phyloP scores from a whole-genome alignment of 805 yeast species.

The Lipomyces orientalis region DNA sequence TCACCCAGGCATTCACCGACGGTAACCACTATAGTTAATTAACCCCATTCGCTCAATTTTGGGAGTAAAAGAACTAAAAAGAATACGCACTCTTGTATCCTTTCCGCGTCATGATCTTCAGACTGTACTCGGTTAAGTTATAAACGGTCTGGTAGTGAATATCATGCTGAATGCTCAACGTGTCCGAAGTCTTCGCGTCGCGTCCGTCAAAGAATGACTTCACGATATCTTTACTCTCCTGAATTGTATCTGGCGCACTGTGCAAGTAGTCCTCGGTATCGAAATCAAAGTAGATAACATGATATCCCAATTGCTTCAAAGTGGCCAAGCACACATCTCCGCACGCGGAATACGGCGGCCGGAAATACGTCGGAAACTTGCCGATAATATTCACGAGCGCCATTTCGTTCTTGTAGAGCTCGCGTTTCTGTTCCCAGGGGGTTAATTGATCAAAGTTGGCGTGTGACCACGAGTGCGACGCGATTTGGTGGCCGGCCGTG shows the following conservation, averaged over 20 bases:
- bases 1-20: constrained; percentile 34
- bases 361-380: constrained; percentile 27
- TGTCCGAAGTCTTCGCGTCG: constrained; percentile 6
- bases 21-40: constrained; percentile 18
- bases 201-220: constrained; percentile 5
- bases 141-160: constrained; percentile 31
- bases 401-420: constrained; percentile 30
- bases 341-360: constrained; percentile 31
- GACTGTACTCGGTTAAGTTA: constrained; percentile 23
- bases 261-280: constrained; percentile 32
- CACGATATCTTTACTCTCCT: constrained; percentile 24
- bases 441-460: constrained; percentile 14
- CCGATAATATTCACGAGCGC: constrained; percentile 30
- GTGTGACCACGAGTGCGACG: constrained; percentile 35
- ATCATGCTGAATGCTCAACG: constrained; percentile 25
- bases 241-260: constrained; percentile 11
- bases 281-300: constrained; percentile 27
- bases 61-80: constrained; percentile 3
- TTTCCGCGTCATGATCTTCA: constrained; percentile 6
- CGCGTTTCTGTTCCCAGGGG: constrained; percentile 15
- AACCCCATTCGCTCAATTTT: background rate
- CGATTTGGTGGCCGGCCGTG: constrained; percentile 29
- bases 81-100: background rate
- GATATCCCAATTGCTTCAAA: constrained; percentile 26
- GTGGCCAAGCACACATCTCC: constrained; percentile 17